phyloP scores from a whole-genome alignment of 495 filamentous ascomycete species.

The Xylaria nigripes region DNA sequence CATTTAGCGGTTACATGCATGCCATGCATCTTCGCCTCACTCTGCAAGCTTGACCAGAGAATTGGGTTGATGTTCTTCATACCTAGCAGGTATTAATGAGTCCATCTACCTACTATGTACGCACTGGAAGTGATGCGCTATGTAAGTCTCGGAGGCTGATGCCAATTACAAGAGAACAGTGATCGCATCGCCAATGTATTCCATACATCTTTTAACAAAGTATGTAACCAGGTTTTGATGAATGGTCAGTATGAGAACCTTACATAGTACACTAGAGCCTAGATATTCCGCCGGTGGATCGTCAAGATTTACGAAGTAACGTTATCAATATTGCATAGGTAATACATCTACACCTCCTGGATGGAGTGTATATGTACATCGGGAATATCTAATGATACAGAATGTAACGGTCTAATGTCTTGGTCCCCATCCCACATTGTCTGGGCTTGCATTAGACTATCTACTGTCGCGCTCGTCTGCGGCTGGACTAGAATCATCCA shows the following conservation, averaged over 20 bases:
- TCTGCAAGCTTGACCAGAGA: too few species aligned
- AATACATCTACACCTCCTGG: not conserved
- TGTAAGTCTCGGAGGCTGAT: too few species aligned
- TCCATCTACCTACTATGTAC: too few species aligned
- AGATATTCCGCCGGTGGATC: constrained; percentile 6
- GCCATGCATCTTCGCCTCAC: too few species aligned
- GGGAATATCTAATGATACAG: not conserved
- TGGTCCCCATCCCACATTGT: not conserved
- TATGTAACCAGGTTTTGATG: too few species aligned
- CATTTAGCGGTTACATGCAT: not conserved
- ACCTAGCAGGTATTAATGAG: too few species aligned
- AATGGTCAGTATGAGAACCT: not conserved
- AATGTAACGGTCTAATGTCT: constrained; percentile 1
- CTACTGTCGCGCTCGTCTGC: constrained; percentile 1
- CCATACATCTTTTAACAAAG: too few species aligned
- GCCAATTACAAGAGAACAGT: not conserved
- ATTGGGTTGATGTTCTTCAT: too few species aligned
- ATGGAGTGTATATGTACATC: not conserved
- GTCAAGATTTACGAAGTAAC: not conserved
- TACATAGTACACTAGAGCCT: too few species aligned
- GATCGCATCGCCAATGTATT: not conserved
- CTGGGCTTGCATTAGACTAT: constrained; percentile 5
- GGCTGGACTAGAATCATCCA: constrained; percentile 6
- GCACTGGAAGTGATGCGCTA: too few species aligned
- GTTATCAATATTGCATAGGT: not conserved